Base-by-base conservation (phyloP, 305 asterid genomes). In the Ilex paraguariensis region DNA sequence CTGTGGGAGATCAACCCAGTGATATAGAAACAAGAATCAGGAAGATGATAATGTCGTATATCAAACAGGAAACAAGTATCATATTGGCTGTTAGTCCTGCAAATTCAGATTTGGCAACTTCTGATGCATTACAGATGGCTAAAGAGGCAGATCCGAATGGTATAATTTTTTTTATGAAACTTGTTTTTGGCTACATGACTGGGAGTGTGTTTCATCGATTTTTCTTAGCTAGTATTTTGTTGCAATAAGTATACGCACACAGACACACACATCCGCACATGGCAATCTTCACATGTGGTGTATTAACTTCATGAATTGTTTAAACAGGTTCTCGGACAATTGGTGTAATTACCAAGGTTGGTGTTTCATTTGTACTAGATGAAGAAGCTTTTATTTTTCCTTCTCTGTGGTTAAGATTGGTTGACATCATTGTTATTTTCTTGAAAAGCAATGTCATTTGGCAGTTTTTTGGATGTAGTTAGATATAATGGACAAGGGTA, bases 81-180 rank as follows among this genome's bases (percentile, higher is more conserved):
- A 77, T 77, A 61, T 70, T 77, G 71, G 81, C 81, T 56, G 78
- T 77, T 62, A 72, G 69, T 54, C 78, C 78, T 31, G 81, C 81
- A 33, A 77, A 77, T 61, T 65, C 76, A 7, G 78, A 77, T 64
- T 70, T 77, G 66, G 78, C 73, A 2, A 77, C 64, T 31, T 77
- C 76, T 2, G 81, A 77, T 60, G 81, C 81, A 51, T 42, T 77
- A 13, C 76, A 77, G 64, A 62, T 77, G 68, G 81, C 81, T 13
- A 65, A 55, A 44, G 67, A 54, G 64, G 81, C 70, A 3, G 81
- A 77, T 66, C 81, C 78, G 2, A 28, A 63, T 13, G 81, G 81
- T 76, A 59, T 51, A 67, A 52, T 61, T 16, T 28, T 21, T 59
- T 50, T 5, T 39, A 45, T 36, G 45, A 10, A 30, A 44, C 42